These are phyloP conservation scores for Megacollybia platyphylla DNA, from an alignment of 1,284 basidiomycete species.

Conservation along the genomic window DNA sequence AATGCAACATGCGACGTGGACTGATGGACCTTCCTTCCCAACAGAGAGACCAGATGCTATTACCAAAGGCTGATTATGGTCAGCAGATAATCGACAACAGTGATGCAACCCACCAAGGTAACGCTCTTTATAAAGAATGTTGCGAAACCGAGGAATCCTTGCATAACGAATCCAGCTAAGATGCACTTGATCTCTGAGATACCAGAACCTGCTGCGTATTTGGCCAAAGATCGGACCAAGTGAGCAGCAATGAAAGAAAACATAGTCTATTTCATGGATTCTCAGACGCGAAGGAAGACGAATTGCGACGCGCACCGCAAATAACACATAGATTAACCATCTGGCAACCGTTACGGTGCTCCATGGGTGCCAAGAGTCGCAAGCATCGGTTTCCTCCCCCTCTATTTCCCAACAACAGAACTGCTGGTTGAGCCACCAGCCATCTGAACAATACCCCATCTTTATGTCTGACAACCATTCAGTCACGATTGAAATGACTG, in stretches of 20 bases:
- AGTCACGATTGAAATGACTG: slow-evolving; percentile 91
- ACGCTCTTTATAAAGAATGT: slow-evolving; percentile 90
- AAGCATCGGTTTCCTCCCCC: slow-evolving; percentile 67
- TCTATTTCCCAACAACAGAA: slow-evolving; percentile 98
- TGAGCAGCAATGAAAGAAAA: slow-evolving; percentile 83
- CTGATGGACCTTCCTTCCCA: slow-evolving; percentile 97
- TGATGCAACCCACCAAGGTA: slow-evolving; percentile 54
- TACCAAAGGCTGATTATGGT: slow-evolving; percentile 65
- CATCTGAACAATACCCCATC: slow-evolving; percentile 91
- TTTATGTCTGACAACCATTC: slow-evolving; percentile 98
- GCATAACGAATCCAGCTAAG: slow-evolving; percentile 93
- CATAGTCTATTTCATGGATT: slow-evolving; percentile 18
- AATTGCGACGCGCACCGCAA: slow-evolving; percentile 52
- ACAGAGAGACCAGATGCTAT: slow-evolving; percentile 96
- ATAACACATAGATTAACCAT: slow-evolving; percentile 81
- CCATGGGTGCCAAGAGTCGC: slow-evolving; percentile 93
- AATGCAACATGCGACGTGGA: slow-evolving; percentile 93
- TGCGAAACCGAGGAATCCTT: slow-evolving; percentile 83
- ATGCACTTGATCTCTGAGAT: slow-evolving; percentile 99
- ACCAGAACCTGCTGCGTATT: slow-evolving; percentile 94
- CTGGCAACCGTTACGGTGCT: slow-evolving; percentile 62
- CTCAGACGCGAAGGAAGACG: slow-evolving; percentile 1
- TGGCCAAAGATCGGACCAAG: slow-evolving; percentile 81
- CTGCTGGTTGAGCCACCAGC: slow-evolving; percentile 97
- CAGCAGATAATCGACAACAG: slow-evolving; percentile 4